Conservation (phyloP, 2,329 filamentous ascomycete genomes). For the Macroventuria anomochaeta region DNA sequence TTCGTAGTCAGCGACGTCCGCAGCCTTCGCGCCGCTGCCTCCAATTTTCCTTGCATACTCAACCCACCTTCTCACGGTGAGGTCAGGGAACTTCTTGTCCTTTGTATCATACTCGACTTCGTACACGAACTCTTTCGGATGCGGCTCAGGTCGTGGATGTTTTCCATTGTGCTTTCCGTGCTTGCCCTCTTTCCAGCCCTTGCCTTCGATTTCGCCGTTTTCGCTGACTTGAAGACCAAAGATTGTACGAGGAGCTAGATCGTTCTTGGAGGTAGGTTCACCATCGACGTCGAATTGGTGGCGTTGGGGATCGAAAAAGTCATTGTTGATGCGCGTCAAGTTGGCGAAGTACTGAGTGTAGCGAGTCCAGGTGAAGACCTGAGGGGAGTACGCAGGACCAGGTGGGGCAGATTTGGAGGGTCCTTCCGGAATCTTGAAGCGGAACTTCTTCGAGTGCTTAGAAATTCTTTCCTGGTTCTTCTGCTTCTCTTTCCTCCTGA, state of each 20-base stretch:
- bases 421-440: constrained; percentile 66
- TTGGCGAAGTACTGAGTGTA: constrained; percentile 96
- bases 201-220: constrained; percentile 31
- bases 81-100: constrained; percentile 78
- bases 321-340: constrained; percentile 86
- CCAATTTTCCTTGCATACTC: constrained; percentile 82
- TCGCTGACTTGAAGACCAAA: constrained; percentile 39
- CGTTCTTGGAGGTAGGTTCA: constrained; percentile 11
- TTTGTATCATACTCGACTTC: constrained; percentile 88
- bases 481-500: constrained; percentile 58
- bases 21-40: constrained; percentile 46
- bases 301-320: constrained; percentile 52
- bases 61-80: constrained; percentile 84
- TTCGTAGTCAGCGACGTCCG: constrained; percentile 18
- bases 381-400: constrained; percentile 88
- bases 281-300: neutral
- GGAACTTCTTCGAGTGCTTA: constrained; percentile 48
- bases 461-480: constrained; percentile 44
- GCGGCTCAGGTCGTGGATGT: constrained; percentile 57
- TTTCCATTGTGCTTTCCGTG: constrained; percentile 64
- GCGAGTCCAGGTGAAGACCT: constrained; percentile 77
- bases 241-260: constrained; percentile 23
- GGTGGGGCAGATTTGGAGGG: constrained; percentile 76
- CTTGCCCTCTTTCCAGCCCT: constrained; percentile 69
- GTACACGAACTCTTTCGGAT: constrained; percentile 71